Evolutionary conservation across 306 rosid species (phyloP), one percentile per base, ranked within the genome.

Genomic region (Trifolium repens): DNA sequence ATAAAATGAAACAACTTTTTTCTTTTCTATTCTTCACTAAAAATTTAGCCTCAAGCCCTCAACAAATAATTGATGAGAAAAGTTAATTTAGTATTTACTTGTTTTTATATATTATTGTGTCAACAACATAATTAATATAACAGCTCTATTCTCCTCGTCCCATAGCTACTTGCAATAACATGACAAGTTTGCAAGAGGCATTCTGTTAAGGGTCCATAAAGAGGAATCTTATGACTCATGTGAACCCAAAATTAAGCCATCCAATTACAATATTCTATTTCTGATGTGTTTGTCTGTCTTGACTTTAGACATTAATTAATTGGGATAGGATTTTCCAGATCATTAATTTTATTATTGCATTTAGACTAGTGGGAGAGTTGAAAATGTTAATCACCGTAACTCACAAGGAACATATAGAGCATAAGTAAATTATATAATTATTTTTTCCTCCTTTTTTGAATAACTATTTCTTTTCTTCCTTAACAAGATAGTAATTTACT

Each of bases 131-230:
- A 63, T 8, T 40, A 39, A 75, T 39, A 39, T 67, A 66, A 40
- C 17, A 39, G 17, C 69, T 57, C 69, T 42, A 61, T 47, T 68
- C 39, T 69, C 67, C 42, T 60, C 46, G 30, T 68, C 62, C 50
- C 72, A 24, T 49, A 30, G 73, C 80, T 84, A 68, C 15, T 44
- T 44, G 73, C 37, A 17, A 76, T 55, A 77, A 63, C 34, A 68
- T 77, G 87, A 77, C 85, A 84, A 80, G 69, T 73, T 69, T 80
- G 42, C 72, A 78, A 73, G 63, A 80, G 75, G 68, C 44, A 77
- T 49, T 58, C 60, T 47, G 68, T 77, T 72, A 68, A 68, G 78
- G 78, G 68, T 77, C 71, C 82, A 68, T 63, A 69, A 72, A 32
- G 53, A 40, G 85, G 87, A 80, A 80, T 77, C 85, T 80, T 73